Conservation (phyloP, 306 rosid genomes). For the Inga laurina region DNA sequence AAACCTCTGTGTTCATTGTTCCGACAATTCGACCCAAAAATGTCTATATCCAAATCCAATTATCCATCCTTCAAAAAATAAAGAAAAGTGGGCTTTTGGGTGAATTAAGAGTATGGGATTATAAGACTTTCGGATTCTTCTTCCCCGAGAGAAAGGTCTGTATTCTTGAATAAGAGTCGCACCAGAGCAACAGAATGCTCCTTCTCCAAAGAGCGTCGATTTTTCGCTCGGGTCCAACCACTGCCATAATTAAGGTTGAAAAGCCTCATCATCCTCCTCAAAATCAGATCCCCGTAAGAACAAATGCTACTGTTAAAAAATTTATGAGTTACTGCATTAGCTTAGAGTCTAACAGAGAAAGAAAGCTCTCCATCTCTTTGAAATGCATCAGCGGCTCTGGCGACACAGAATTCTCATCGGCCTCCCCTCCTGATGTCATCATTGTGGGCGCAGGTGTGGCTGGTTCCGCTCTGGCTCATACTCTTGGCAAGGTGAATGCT, state of each 20-base stretch:
- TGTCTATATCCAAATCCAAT: no score
- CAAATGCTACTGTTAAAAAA: not conserved
- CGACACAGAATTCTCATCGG: not conserved
- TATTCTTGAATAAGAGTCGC: not conserved
- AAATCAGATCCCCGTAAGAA: not conserved
- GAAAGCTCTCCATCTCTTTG: not conserved
- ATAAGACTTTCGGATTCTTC: not conserved
- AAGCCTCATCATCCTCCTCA: not conserved
- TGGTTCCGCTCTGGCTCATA: conserved; percentile 54
- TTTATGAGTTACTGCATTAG: not conserved
- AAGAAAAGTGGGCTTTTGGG: no score
- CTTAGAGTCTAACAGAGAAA: not conserved
- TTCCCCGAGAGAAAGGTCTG: not conserved
- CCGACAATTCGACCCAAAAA: no score
- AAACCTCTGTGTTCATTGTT: no score
- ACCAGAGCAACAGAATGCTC: not conserved
- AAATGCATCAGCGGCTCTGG: not conserved
- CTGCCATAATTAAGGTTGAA: not conserved
- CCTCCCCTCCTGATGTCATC: not conserved
- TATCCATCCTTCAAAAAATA: no score
- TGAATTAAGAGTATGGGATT: not conserved
- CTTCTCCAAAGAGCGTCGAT: not conserved
- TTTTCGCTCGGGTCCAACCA: not conserved
- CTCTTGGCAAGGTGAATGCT: conserved; percentile 51
- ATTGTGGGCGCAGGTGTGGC: conserved; percentile 48